phyloP scores from a whole-genome alignment of 805 yeast species.

The Metschnikowia santaceciliae region DNA sequence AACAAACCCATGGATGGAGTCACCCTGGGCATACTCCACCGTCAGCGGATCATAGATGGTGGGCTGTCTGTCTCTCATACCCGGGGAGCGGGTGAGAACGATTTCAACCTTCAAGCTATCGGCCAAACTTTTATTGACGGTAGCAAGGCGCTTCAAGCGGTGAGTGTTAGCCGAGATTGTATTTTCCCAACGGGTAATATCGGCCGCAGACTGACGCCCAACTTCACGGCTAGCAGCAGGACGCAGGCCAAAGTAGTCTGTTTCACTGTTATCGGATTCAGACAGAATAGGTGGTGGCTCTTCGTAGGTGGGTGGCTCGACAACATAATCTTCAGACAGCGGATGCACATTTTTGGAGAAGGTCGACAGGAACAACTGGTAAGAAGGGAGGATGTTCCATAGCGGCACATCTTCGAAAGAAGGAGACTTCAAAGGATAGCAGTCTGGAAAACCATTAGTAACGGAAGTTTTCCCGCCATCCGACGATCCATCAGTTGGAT shows the following conservation, averaged over 20 bases:
- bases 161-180: conserved; percentile 30
- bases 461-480: background rate
- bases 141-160: conserved; percentile 20
- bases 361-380: conserved; percentile 32
- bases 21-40: conserved; percentile 26
- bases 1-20: conserved; percentile 24
- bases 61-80: conserved; percentile 17
- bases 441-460: background rate
- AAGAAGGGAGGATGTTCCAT: conserved; percentile 31
- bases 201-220: background rate
- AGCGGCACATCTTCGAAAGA: conserved; percentile 26
- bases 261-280: background rate
- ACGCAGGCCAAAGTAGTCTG: conserved; percentile 8
- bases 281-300: conserved; percentile 19
- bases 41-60: conserved; percentile 20
- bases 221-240: background rate
- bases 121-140: conserved; percentile 14
- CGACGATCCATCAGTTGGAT: background rate
- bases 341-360: conserved; percentile 35
- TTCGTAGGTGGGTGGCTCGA: conserved; percentile 35
- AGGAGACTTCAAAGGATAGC: conserved; percentile 23
- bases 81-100: conserved; percentile 17
- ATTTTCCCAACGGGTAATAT: conserved; percentile 26
- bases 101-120: conserved; percentile 21
- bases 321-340: conserved; percentile 22